Conservation (phyloP, 2,329 filamentous ascomycete genomes). For the Trichoderma gracile region DNA sequence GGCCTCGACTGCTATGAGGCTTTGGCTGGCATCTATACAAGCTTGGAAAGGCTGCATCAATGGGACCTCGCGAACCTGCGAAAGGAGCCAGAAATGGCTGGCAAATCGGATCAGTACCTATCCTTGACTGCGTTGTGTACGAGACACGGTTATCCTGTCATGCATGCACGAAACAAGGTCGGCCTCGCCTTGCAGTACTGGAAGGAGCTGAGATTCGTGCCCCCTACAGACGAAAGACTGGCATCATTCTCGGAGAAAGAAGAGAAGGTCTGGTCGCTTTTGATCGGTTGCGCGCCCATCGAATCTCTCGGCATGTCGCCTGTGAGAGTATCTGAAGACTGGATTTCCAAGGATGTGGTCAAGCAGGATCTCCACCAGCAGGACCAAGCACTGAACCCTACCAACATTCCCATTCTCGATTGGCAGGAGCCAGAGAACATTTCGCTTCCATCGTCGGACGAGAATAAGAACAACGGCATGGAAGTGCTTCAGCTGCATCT, state of each 20-base stretch:
- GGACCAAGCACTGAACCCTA: constrained; percentile 45
- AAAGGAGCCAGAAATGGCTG: constrained; percentile 48
- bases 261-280: constrained; percentile 64
- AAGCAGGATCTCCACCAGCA: constrained; percentile 53
- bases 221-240: constrained; percentile 40
- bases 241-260: constrained; percentile 42
- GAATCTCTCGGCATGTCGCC: constrained; percentile 54
- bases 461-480: constrained; percentile 53
- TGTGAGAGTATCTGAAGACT: constrained; percentile 69
- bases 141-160: constrained; percentile 67
- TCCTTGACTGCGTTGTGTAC: constrained; percentile 65
- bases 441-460: constrained; percentile 51
- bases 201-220: constrained; percentile 61
- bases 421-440: constrained; percentile 74
- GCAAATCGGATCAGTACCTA: constrained; percentile 51
- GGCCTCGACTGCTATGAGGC: constrained; percentile 77
- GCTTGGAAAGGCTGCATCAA: constrained; percentile 66
- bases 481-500: constrained; percentile 52
- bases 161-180: constrained; percentile 67
- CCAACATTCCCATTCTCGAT: constrained; percentile 53
- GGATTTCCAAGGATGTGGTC: constrained; percentile 69
- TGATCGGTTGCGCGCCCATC: constrained; percentile 63
- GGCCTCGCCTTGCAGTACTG: constrained; percentile 78
- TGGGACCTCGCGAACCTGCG: constrained; percentile 66
- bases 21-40: constrained; percentile 70